A percentile compares a stretch with the other conserved stretches of the same genome.
These are phyloP conservation scores for Cryphonectria japonica DNA, from an alignment of 2,329 filamentous ascomycete genomes.

Conservation along the genomic window DNA sequence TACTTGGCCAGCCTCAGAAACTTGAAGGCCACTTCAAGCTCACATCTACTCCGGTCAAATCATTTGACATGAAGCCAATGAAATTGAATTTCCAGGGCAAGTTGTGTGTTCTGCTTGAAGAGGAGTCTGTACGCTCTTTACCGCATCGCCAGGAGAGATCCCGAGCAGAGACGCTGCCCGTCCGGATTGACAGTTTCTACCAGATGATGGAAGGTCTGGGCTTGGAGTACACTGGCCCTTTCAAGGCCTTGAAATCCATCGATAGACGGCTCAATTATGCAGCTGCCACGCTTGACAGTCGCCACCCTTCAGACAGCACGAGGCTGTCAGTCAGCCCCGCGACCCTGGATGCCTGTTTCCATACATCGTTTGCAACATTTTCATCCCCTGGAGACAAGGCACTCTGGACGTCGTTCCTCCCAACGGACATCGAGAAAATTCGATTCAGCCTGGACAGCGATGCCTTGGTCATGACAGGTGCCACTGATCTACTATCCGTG, in stretches of 20 bases:
- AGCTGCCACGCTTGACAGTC: constrained; percentile 37
- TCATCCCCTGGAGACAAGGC: constrained; percentile 47
- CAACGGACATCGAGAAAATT: constrained; percentile 40
- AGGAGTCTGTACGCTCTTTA: constrained; percentile 34
- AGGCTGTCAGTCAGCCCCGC: constrained; percentile 44
- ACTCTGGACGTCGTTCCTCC: constrained; percentile 49
- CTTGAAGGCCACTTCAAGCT: constrained; percentile 42
- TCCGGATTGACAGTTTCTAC: constrained; percentile 43
- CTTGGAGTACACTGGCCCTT: constrained; percentile 45
- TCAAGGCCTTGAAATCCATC: constrained; percentile 41
- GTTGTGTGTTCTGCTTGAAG: constrained; percentile 40
- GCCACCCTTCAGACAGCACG: constrained; percentile 44
- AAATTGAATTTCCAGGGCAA: constrained; percentile 42
- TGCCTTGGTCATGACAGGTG: background rate
- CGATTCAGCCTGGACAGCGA: constrained; percentile 42
- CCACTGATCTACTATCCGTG: constrained; percentile 33
- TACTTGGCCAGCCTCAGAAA: background rate
- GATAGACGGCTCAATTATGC: constrained; percentile 43
- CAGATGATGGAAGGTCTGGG: constrained; percentile 45
- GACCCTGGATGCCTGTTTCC: constrained; percentile 47
- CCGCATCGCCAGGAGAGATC: constrained; percentile 31
- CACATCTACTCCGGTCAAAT: constrained; percentile 38
- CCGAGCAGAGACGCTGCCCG: constrained; percentile 40
- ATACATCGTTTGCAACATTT: constrained; percentile 47
- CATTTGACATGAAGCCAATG: constrained; percentile 40